These are phyloP conservation scores for Dactylorhiza incarnata DNA, from an alignment of 106 monocot genomes.

Conservation along the genomic window DNA sequence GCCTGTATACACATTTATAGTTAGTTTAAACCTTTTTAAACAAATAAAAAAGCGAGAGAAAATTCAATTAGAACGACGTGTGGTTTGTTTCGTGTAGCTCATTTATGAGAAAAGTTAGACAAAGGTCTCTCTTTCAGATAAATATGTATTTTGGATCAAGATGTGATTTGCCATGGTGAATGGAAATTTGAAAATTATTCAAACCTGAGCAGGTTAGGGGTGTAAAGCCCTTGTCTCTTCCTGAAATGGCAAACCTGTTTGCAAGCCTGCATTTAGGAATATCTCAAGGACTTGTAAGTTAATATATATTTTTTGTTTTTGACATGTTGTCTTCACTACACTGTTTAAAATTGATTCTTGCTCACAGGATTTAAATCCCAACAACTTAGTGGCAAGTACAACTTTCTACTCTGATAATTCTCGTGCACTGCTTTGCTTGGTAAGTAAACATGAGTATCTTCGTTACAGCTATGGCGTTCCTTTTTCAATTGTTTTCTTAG, in stretches of 20 bases:
- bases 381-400: conserved; percentile 85
- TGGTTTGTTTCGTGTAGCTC: background rate
- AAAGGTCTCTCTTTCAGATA: background rate
- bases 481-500: too few species aligned
- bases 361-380: conserved; percentile 82
- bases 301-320: background rate
- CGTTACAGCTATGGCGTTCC: background rate
- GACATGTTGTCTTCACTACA: conserved; percentile 1
- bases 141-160: conserved; percentile 4
- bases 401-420: conserved; percentile 82
- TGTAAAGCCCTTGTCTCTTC: conserved; percentile 72
- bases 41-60: background rate
- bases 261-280: conserved; percentile 64
- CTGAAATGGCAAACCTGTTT: conserved; percentile 85
- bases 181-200: background rate
- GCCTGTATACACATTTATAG: background rate
- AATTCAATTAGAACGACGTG: background rate
- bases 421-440: conserved; percentile 77
- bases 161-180: background rate
- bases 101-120: background rate
- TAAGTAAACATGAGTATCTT: conserved; percentile 23
- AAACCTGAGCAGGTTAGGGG: conserved; percentile 74
- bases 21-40: background rate
- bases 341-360: conserved; percentile 6
- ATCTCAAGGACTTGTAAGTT: conserved; percentile 77